Evolutionary conservation across 345 rosid genomes (phyloP).

Genomic region (Ricinus communis): DNA sequence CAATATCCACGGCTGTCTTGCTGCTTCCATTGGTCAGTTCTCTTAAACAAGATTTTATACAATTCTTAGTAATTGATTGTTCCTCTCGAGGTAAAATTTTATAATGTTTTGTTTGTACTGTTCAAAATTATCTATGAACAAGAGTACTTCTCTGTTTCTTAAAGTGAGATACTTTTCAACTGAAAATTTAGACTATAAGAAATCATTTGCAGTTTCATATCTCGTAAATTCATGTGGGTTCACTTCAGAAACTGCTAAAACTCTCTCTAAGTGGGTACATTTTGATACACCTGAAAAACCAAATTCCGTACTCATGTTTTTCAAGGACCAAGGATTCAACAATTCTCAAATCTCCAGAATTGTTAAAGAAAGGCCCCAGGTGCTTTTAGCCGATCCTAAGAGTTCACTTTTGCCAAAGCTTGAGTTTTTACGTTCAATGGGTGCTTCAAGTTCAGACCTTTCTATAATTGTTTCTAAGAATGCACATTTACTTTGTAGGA

Average conservation of each 20-base stretch:
- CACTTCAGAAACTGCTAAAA: slow-evolving; percentile 7
- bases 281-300: slow-evolving; percentile 12
- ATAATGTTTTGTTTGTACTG: no score
- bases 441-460: slow-evolving; percentile 1
- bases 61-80: no score
- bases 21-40: no score
- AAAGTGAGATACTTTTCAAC: no score
- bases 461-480: not conserved
- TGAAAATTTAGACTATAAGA: not conserved
- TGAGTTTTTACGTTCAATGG: not conserved
- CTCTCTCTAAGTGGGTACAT: not conserved
- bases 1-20: no score
- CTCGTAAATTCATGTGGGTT: slow-evolving; percentile 11
- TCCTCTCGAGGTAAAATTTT: no score
- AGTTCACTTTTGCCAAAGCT: slow-evolving; percentile 1
- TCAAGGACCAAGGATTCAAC: not conserved
- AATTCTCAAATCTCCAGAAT: slow-evolving; percentile 8
- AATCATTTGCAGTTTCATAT: slow-evolving; percentile 11
- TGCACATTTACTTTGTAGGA: not conserved
- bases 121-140: no score
- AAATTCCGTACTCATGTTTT: not conserved
- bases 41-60: no score
- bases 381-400: not conserved
- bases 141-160: no score
- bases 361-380: not conserved